Evolutionary conservation across 257 asterid genomes (phyloP).

Genomic region (Salvia hispanica): DNA sequence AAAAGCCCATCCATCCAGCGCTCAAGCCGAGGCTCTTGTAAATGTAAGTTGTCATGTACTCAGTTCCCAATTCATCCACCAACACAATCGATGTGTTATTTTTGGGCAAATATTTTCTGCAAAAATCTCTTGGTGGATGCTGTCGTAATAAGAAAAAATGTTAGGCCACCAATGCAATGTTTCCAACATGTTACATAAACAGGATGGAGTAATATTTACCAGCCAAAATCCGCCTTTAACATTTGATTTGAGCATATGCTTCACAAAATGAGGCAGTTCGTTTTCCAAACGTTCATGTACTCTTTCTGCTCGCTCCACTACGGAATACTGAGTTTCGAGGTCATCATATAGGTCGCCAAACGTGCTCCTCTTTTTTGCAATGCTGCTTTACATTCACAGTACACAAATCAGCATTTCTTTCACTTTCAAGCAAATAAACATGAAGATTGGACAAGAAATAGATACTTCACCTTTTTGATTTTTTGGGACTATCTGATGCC

Average conservation of each 20-base stretch:
- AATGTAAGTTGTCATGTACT: slow-evolving; percentile 67
- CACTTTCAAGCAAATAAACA: slow-evolving; percentile 1
- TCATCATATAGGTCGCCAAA: slow-evolving; percentile 59
- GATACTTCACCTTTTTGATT: slow-evolving; percentile 37
- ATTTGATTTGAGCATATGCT: slow-evolving; percentile 92
- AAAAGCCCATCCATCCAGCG: slow-evolving; percentile 94
- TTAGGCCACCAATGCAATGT: slow-evolving; percentile 13
- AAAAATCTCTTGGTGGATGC: no score
- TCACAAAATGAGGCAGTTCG: slow-evolving; percentile 58
- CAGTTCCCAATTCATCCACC: slow-evolving; percentile 92
- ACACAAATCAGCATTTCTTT: slow-evolving; percentile 21
- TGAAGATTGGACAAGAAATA: slow-evolving; percentile 16
- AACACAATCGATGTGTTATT: slow-evolving; percentile 56
- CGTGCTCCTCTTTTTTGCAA: slow-evolving; percentile 48
- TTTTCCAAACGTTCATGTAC: slow-evolving; percentile 44
- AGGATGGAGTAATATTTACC: slow-evolving; percentile 52
- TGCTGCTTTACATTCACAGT: slow-evolving; percentile 32
- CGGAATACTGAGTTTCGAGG: slow-evolving; percentile 55
- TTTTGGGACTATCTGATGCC: slow-evolving; percentile 49
- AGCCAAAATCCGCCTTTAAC: slow-evolving; percentile 92
- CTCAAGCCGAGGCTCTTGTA: slow-evolving; percentile 75
- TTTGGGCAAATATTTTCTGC: slow-evolving; percentile 59
- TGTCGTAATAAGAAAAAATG: slow-evolving; percentile 34
- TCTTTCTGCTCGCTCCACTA: slow-evolving; percentile 68
- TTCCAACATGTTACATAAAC: slow-evolving; percentile 10